phyloP scores from a whole-genome alignment of 2,329 filamentous ascomycete genomes.

The Bipolaris oryzae region DNA sequence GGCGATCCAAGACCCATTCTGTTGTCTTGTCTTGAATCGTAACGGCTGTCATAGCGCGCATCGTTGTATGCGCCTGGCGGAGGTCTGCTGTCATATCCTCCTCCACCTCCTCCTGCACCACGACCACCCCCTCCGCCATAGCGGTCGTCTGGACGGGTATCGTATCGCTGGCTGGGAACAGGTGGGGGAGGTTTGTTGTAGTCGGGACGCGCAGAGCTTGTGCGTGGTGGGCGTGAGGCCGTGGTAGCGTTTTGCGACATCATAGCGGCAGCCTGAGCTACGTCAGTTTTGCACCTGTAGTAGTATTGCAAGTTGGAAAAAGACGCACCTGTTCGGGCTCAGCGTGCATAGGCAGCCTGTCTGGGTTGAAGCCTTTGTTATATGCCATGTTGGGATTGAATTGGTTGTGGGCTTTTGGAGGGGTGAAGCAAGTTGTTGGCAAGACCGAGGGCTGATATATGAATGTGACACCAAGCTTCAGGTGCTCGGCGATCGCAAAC shows the following conservation, averaged over 20 bases:
- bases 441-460: constrained; percentile 22
- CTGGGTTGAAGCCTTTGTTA: constrained; percentile 89
- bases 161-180: constrained; percentile 36
- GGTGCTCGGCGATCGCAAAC: constrained; percentile 11
- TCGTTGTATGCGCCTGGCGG: constrained; percentile 50
- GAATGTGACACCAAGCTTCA: constrained; percentile 20
- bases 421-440: constrained; percentile 8
- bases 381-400: constrained; percentile 73
- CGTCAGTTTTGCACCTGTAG: constrained; percentile 6
- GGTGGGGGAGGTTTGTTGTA: constrained; percentile 53
- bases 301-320: neutral
- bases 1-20: constrained; percentile 54
- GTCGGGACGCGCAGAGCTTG: constrained; percentile 46
- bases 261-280: constrained; percentile 51
- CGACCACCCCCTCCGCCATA: constrained; percentile 36
- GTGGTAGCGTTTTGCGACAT: constrained; percentile 34
- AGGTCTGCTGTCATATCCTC: constrained; percentile 38
- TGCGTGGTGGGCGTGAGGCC: constrained; percentile 41
- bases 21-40: constrained; percentile 31
- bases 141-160: constrained; percentile 47
- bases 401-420: constrained; percentile 2
- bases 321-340: constrained; percentile 72
- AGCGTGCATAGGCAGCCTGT: constrained; percentile 89
- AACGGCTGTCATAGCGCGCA: constrained; percentile 40
- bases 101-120: constrained; percentile 20